Evolutionary conservation across 371 early-diverging fungal species (phyloP).

Genomic region (Mortierella sp.): DNA sequence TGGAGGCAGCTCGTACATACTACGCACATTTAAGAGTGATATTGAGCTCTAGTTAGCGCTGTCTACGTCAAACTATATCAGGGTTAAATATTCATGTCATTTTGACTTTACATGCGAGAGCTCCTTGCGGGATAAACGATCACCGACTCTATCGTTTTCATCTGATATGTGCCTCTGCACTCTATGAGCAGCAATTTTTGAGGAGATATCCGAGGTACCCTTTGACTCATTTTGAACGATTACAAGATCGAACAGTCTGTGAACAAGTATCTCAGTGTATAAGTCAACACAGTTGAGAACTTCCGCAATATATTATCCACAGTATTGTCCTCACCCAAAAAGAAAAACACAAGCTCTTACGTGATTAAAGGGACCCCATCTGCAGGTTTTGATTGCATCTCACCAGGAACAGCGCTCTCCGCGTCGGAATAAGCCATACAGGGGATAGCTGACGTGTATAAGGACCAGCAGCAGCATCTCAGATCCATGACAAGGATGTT

Average conservation of each 20-base stretch:
- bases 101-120: constrained; percentile 7
- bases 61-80: too few relatives aligned
- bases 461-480: constrained; percentile 43
- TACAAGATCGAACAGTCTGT: constrained; percentile 42
- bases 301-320: too few relatives aligned
- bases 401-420: background rate
- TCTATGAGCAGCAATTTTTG: constrained; percentile 7
- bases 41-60: too few relatives aligned
- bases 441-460: constrained; percentile 3
- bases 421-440: background rate
- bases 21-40: too few relatives aligned
- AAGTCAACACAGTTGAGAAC: too few relatives aligned
- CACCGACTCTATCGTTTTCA: background rate
- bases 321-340: too few relatives aligned
- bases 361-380: constrained; percentile 18
- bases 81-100: too few relatives aligned
- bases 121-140: background rate
- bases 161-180: background rate
- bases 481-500: constrained; percentile 7
- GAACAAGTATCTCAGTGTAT: background rate
- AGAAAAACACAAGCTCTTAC: constrained; percentile 9
- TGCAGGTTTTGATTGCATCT: background rate
- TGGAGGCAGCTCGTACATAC: too few relatives aligned
- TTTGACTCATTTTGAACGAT: constrained; percentile 30
- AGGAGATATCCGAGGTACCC: constrained; percentile 13